These are phyloP conservation scores for Bombardia bombarda DNA, from an alignment of 495 filamentous ascomycete genomes.

Conservation along the genomic window DNA sequence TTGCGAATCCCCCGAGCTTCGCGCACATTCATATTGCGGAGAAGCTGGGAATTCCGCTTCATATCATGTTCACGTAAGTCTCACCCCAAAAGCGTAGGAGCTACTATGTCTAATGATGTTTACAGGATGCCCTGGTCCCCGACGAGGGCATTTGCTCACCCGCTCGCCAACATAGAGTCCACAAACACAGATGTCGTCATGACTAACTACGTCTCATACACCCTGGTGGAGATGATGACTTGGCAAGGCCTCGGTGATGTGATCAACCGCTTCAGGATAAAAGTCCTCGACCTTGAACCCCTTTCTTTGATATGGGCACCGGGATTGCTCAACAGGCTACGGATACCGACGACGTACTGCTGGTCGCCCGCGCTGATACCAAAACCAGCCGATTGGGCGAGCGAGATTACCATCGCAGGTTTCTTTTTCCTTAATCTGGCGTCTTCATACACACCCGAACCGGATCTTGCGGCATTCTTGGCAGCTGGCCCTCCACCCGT, in stretches of 20 bases:
- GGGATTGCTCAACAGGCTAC: conserved; percentile 50
- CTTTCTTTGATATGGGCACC: conserved; percentile 60
- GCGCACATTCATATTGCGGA: conserved; percentile 61
- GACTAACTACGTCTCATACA: conserved; percentile 67
- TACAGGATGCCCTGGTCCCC: conserved; percentile 57
- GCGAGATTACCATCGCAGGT: conserved; percentile 54
- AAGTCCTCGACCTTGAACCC: conserved; percentile 51
- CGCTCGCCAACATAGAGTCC: conserved; percentile 57
- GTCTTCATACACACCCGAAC: conserved; percentile 48
- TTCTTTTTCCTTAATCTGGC: conserved; percentile 61
- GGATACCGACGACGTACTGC: conserved; percentile 56
- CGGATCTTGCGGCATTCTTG: conserved; percentile 47
- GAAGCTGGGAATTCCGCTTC: conserved; percentile 54
- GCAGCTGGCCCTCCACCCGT: conserved; percentile 57
- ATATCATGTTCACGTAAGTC: conserved; percentile 64
- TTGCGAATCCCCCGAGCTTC: conserved; percentile 61
- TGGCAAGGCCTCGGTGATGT: conserved; percentile 59
- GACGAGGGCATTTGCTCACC: conserved; percentile 60
- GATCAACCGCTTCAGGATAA: conserved; percentile 55
- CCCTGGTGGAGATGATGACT: conserved; percentile 61
- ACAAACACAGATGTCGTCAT: conserved; percentile 48
- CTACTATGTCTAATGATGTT: no score
- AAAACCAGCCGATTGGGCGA: conserved; percentile 57
- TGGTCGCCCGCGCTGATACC: conserved; percentile 61
- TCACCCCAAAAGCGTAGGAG: no score